Evolutionary conservation across 805 yeast species (phyloP), one percentile per base, ranked within the genome.

Genomic region (Saturnispora gosingensis): DNA sequence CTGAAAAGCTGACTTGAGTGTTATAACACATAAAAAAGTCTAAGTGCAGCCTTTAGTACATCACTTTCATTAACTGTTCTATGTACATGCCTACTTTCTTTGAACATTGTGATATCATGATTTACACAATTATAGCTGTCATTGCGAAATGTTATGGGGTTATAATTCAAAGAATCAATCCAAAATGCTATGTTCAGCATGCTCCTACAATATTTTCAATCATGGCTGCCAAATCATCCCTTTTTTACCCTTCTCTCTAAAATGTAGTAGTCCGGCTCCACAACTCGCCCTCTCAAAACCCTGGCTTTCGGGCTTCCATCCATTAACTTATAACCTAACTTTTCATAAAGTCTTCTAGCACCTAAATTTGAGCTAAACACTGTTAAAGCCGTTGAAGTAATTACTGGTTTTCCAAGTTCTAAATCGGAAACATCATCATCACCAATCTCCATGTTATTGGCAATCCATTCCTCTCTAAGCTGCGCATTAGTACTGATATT

Each of bases 251-350:
- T 18, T 35, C 50, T 55, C 22, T 55, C 58, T 24, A 55, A 10
- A n/a, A 55, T 43, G 35, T 55, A 55, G 18, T 51, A 55, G 6
- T 35, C 32, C 3, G 58, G 58, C 45, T 55, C 48, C 10, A 53
- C 27, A 9, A 48, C 32, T 24, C 49, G 49, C 9, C 49, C 53
- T 18, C 53, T 36, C 36, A 53, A 46, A 2, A 46, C 30, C 13
- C 36, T 45, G 16, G 48, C 51, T 8, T 4, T 42, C 24, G 53
- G 54, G 43, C 56, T 51, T 38, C 47, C 51, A 1, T 13, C 24
- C 20, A 45, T 51, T 20, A 48, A 24, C 11, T 5, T 40, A 39
- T 24, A 51, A 4, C 53, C 53, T 1, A 50, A 16, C 9, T 30
- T 46, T 13, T 42, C 20, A 35, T 55, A 55, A 4, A 55, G 30